Base-by-base conservation (phyloP, 371 early-diverging fungal species). In the Coemansia sp. region DNA sequence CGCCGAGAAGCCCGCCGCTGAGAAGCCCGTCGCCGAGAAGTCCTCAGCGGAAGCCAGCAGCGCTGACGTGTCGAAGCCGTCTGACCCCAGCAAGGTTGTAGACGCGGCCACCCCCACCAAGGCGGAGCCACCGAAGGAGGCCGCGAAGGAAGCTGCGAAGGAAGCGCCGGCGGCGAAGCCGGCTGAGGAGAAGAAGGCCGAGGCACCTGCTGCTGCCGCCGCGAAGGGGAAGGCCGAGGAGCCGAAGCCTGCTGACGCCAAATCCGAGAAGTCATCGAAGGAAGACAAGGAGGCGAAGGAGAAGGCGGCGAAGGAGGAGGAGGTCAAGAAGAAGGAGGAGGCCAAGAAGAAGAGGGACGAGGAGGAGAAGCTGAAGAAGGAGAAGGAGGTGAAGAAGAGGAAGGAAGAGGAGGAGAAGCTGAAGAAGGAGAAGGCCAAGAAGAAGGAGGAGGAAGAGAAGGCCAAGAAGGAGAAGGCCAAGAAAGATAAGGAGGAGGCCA, bases 1-100 rank as follows among this genome's bases (percentile, higher is more conserved):
- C 26, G 66, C 63, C n/a, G 65, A 57, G 16, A 40, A 50, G n/a
- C 33, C 40, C 12, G 49, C 57, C 30, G 54, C 39, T 2, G 65
- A 54, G 20, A 16, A 42, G 12, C 55, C 55, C 14, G 30, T 49
- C 10, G 49, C 57, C 26, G 48, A 30, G 14, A 48, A 30, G 35
- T 16, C 59, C 3, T 34, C 50, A 10, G 14, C 36, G 34, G 60
- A 54, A n/a, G 41, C 43, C 3, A 39, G 59, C 52, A 40, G 45
- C 36, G 14, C n/a, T 41, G 50, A 57, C 12, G 50, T 35, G 45
- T 59, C 52, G 36, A 43, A 36, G 11, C 43, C 42, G 45, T 11
- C 49, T 20, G 47, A 31, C n/a, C 59, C 54, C 36, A 63, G 36
- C 26, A 51, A 54, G 53, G 58, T 63, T 16, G 42, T 36, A 9